Conservation (phyloP, 768 basidiomycete genomes). For the Trametes cubensis region DNA sequence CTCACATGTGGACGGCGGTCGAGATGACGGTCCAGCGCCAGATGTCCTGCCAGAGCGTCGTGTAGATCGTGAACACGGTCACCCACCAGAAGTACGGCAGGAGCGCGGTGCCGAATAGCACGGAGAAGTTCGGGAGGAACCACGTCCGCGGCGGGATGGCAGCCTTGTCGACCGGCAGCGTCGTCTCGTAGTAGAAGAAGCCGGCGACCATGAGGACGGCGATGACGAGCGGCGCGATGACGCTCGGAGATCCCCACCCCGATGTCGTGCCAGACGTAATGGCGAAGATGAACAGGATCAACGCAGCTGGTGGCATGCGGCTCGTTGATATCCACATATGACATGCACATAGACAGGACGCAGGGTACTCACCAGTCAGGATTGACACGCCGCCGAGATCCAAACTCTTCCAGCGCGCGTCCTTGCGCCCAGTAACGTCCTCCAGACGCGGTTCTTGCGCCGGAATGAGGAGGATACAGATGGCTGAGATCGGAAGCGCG, state of each 20-base stretch:
- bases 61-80: slow-evolving; percentile 38
- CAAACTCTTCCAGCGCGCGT: slow-evolving; percentile 33
- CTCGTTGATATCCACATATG: background rate
- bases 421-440: background rate
- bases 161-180: slow-evolving; percentile 39
- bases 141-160: slow-evolving; percentile 41
- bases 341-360: background rate
- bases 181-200: slow-evolving; percentile 48
- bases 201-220: slow-evolving; percentile 40
- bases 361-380: slow-evolving; percentile 31
- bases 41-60: slow-evolving; percentile 39
- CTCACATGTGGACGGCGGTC: slow-evolving; percentile 43
- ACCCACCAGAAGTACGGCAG: slow-evolving; percentile 46
- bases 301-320: slow-evolving; percentile 30
- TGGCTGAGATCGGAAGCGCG: slow-evolving; percentile 34
- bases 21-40: slow-evolving; percentile 41
- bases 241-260: slow-evolving; percentile 44
- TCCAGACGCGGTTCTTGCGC: slow-evolving; percentile 21
- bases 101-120: slow-evolving; percentile 40
- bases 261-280: slow-evolving; percentile 44
- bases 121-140: slow-evolving; percentile 43
- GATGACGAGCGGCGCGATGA: slow-evolving; percentile 48
- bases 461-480: slow-evolving; percentile 39
- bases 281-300: slow-evolving; percentile 40
- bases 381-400: slow-evolving; percentile 42